Base-by-base conservation (phyloP, 495 filamentous ascomycete species). In the Apodospora peruviana region DNA sequence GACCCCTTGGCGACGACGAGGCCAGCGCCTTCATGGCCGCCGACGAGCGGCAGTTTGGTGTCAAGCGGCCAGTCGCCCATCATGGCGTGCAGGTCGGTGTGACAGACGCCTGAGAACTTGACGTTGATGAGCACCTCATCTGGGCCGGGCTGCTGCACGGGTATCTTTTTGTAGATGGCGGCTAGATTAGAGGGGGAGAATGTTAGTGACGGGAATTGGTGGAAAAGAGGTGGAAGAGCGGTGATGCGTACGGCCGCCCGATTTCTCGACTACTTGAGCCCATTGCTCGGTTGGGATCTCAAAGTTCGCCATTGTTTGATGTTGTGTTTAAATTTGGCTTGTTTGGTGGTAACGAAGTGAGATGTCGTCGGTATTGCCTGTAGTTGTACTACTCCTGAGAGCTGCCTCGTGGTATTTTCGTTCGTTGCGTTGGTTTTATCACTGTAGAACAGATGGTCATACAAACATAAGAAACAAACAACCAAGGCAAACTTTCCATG, bases 21-120 rank as follows among this genome's bases (percentile, higher is more conserved):
- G 59, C 90, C 90, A 24, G 90, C 87, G 48, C 86, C 91, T 70
- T 95, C 90, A 70, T 96, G 91, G n/a, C 91, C 91, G 57, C 91
- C 90, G 35, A 96, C 84, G n/a, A 95, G 75, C 12, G 88, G 87
- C 17, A 86, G 67, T 71, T 95, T 95, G 53, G 79, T 79, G 5
- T 72, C 61, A 36, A 95, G 66, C 10, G 91, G 90, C 89, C 90
- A 95, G 71, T 95, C 87, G 52, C 91, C 89, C 45, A 84, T 87
- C 70, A 90, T 74, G 43, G 89, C 88, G 72, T 93, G 87, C 19
- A 89, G 71, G 61, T 90, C 86, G 0, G 91, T 95, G 74, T 95
- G 90, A 75, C 91, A 95, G 49, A 96, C 90, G 62, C 91, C 91
- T 5, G 87, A 85, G 78, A 84, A 96, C 66, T 88, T 88, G 74